These are phyloP conservation scores for Vachellia pachyceras DNA, from an alignment of 306 rosid species.

Conservation along the genomic window DNA sequence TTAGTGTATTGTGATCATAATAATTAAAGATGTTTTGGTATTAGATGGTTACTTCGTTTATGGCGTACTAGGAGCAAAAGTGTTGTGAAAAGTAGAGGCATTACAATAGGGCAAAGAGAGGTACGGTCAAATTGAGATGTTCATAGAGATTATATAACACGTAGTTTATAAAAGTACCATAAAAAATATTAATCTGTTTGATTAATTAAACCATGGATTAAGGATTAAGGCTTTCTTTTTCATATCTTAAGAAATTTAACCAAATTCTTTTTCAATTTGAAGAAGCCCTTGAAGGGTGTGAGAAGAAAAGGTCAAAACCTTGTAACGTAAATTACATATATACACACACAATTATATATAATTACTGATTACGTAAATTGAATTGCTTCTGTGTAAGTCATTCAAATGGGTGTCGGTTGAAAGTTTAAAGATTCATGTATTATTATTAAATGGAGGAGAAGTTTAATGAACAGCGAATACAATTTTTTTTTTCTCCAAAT, in stretches of 20 bases:
- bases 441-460: background rate
- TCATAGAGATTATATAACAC: conserved; percentile 2
- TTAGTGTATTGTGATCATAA: background rate
- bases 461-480: background rate
- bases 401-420: background rate
- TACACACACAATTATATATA: no score
- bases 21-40: background rate
- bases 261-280: background rate
- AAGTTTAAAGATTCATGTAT: background rate
- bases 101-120: conserved; percentile 33
- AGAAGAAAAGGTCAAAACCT: background rate
- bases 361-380: background rate
- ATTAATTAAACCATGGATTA: background rate
- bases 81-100: conserved; percentile 31
- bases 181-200: background rate
- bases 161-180: background rate
- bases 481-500: no score
- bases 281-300: background rate
- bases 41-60: background rate
- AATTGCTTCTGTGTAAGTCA: background rate
- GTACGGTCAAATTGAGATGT: conserved; percentile 12
- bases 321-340: background rate
- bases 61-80: background rate
- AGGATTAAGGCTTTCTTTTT: background rate
- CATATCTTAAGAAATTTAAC: background rate